Evolutionary conservation across 83 land plant genomes (phyloP).

Genomic region (Larix sibirica): DNA sequence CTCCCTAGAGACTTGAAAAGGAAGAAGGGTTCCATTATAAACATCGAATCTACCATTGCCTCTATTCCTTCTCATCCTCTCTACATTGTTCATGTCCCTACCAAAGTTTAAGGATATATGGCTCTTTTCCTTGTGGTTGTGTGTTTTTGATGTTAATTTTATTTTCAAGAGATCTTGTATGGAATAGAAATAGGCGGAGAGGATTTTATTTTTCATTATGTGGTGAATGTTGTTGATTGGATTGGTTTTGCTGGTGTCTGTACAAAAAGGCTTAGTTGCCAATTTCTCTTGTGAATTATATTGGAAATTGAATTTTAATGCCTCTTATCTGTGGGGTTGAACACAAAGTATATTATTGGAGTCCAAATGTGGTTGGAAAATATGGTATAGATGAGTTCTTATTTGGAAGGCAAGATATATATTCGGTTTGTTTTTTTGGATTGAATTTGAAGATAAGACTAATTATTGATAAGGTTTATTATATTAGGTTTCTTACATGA

Average conservation of each 20-base stretch:
- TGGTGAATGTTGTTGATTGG: neutral
- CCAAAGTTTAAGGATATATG: conserved; percentile 56
- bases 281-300: neutral
- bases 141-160: neutral
- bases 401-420: too few species aligned
- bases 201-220: neutral
- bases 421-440: too few species aligned
- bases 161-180: neutral
- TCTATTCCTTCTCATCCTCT: conserved; percentile 61
- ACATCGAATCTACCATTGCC: conserved; percentile 52
- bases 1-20: conserved; percentile 21
- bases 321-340: neutral
- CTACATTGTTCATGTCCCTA: conserved; percentile 17
- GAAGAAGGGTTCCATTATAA: conserved; percentile 50
- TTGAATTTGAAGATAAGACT: too few species aligned
- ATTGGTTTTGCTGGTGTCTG: neutral
- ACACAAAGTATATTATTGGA: neutral
- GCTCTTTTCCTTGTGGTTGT: neutral
- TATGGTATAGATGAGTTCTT: too few species aligned
- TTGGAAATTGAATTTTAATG: neutral
- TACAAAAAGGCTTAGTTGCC: neutral
- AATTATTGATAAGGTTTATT: too few species aligned
- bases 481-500: too few species aligned
- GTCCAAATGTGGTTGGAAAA: neutral
- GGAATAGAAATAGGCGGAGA: neutral